Evolutionary conservation across 164 flowering plant species (phyloP), one percentile per base, ranked within the genome.

Genomic region (Vitis rotundifolia): DNA sequence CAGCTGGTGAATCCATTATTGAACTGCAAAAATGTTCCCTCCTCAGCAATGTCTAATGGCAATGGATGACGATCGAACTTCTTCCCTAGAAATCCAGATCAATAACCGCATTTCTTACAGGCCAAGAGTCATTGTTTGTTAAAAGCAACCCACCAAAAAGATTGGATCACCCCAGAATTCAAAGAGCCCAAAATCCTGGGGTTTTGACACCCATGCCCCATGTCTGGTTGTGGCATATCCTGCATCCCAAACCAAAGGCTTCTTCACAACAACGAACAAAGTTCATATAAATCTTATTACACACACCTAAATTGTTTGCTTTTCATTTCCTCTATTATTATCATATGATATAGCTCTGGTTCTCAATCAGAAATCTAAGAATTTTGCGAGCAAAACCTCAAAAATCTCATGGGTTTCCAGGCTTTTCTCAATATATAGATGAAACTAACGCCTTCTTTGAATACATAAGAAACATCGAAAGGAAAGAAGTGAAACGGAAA

Each of bases 1-100:
- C 72, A 19, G 67, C 50, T 8, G 84, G 51, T 29, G 54, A 64
- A 76, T 82, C 93, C 91, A 86, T 84, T 26, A 49, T n/a, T 49
- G 44, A 64, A 72, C 44, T 57, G 53, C 49, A 50, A 58, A 70
- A 67, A n/a, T 9, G 49, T 3, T 51, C 7, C 49, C 53, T 48
- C 15, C 31, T 69, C 50, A 14, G 14, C 56, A 63, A 68, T 60
- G 51, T 28, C 31, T 14, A 26, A 52, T 65, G 44, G 44, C 68
- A 56, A 56, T 10, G 12, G 44, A 37, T 37, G 44, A 37, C 44
- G 44, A 37, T 5, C 2, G 7, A 37, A 37, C 28, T 63, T 73
- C 59, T 59, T 72, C 18, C 74, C 68, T 58, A 47, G 68, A 82
- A 68, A 79, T 79, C 83, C 80, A 74, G 68, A 81, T 71, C 80